Conservation (phyloP, 2,329 filamentous ascomycete species). For the Talaromyces sp. region DNA sequence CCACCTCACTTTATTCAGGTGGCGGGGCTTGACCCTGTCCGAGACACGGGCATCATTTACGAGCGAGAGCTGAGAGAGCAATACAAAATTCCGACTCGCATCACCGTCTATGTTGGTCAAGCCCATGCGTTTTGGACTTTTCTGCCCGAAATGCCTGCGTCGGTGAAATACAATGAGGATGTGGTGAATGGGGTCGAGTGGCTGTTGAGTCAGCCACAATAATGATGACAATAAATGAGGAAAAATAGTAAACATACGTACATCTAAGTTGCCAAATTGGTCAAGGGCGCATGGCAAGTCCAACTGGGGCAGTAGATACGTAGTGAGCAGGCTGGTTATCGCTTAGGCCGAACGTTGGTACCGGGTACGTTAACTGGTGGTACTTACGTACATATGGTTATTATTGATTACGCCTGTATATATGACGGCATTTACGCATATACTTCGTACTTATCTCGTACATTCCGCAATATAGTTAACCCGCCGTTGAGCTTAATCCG, state of each 20-base stretch:
- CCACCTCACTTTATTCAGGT: constrained; percentile 22
- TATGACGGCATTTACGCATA: neutral
- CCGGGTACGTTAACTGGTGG: neutral
- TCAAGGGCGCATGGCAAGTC: neutral
- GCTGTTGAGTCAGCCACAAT: neutral
- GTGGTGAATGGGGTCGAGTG: constrained; percentile 1
- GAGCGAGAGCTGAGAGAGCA: constrained; percentile 18
- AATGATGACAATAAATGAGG: neutral
- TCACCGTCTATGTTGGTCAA: constrained; percentile 26
- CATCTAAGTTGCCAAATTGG: neutral
- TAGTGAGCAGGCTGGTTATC: too few species aligned
- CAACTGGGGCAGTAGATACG: neutral
- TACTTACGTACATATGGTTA: neutral
- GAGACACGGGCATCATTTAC: constrained; percentile 22
- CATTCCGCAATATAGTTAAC: neutral
- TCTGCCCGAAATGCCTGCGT: constrained; percentile 20
- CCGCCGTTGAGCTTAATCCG: neutral
- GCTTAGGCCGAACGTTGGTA: neutral
- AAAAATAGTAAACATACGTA: neutral
- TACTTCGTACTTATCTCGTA: neutral
- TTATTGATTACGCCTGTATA: neutral
- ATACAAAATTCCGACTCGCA: constrained; percentile 20
- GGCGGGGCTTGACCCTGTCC: constrained; percentile 21
- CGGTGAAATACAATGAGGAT: constrained; percentile 20
- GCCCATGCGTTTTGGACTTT: constrained; percentile 26